A percentile compares a stretch with the other conserved stretches of the same genome.
These are phyloP conservation scores for Suhomyces kunorum DNA, from an alignment of 1,139 yeast species.

Conservation along the genomic window DNA sequence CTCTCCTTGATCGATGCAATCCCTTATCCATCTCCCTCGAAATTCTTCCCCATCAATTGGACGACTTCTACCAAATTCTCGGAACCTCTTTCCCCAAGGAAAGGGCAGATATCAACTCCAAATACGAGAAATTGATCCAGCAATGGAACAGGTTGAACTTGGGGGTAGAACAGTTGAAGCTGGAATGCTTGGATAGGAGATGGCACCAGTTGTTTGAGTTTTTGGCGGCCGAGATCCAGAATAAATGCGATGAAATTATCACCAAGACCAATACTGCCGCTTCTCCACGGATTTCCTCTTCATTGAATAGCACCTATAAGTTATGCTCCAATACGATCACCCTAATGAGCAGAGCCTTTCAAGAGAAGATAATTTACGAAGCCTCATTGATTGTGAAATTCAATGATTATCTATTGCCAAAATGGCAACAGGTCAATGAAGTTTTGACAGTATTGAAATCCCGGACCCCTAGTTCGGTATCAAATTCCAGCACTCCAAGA, in stretches of 20 bases:
- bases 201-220: slow-evolving; percentile 57
- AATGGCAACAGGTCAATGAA: slow-evolving; percentile 36
- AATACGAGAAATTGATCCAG: slow-evolving; percentile 1
- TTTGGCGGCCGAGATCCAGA: slow-evolving; percentile 41
- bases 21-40: slow-evolving; percentile 57
- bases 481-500: slow-evolving; percentile 8
- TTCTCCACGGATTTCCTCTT: slow-evolving; percentile 11
- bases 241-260: slow-evolving; percentile 29
- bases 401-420: slow-evolving; percentile 31
- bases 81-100: slow-evolving; percentile 11
- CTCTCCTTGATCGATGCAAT: slow-evolving; percentile 36
- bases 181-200: slow-evolving; percentile 50
- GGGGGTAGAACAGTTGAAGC: slow-evolving; percentile 46
- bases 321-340: slow-evolving; percentile 38
- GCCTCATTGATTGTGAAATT: slow-evolving; percentile 21
- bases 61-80: slow-evolving; percentile 20
- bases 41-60: slow-evolving; percentile 29
- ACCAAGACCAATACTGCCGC: slow-evolving; percentile 22
- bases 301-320: slow-evolving; percentile 28
- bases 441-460: slow-evolving; percentile 5
- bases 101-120: slow-evolving; percentile 8
- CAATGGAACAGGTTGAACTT: slow-evolving; percentile 42
- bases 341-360: slow-evolving; percentile 35
- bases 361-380: slow-evolving; percentile 28
- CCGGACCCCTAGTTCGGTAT: slow-evolving; percentile 4